phyloP scores from a whole-genome alignment of 176 grass and related monocot genomes.

The Ensete glaucum region DNA sequence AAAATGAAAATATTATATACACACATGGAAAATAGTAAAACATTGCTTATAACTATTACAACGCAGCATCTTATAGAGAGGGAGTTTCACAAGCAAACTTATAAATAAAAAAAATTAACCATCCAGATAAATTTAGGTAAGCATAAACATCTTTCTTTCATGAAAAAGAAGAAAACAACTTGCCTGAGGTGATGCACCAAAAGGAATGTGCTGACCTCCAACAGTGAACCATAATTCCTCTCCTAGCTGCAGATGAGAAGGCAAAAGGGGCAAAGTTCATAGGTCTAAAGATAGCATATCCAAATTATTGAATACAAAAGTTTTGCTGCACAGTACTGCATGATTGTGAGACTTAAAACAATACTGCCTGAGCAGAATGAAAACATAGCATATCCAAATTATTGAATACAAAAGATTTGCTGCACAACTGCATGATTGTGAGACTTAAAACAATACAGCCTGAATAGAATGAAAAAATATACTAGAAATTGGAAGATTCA shows the following conservation, averaged over 20 bases:
- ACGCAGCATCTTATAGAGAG: neutral
- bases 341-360: too few species aligned
- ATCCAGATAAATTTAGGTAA: too few species aligned
- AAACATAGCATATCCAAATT: neutral
- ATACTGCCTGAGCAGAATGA: neutral
- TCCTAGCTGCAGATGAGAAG: constrained; percentile 62
- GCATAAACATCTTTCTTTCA: too few species aligned
- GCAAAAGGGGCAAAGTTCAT: neutral
- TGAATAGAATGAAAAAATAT: too few species aligned
- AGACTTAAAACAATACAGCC: too few species aligned
- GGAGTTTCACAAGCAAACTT: too few species aligned
- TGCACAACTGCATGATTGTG: neutral
- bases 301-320: neutral
- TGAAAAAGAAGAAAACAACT: neutral
- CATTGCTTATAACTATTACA: neutral
- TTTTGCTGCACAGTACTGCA: neutral
- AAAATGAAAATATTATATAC: neutral
- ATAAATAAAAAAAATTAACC: too few species aligned
- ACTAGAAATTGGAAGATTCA: neutral
- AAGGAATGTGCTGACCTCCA: constrained; percentile 82
- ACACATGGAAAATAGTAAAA: neutral
- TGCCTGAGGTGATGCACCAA: constrained; percentile 91
- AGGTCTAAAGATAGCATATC: neutral
- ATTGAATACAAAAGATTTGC: neutral
- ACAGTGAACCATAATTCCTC: constrained; percentile 88